A percentile compares a stretch with the other conserved stretches of the same genome.
Conservation (phyloP, 192 early-diverging fungal species). For the Diversispora eburnea region DNA sequence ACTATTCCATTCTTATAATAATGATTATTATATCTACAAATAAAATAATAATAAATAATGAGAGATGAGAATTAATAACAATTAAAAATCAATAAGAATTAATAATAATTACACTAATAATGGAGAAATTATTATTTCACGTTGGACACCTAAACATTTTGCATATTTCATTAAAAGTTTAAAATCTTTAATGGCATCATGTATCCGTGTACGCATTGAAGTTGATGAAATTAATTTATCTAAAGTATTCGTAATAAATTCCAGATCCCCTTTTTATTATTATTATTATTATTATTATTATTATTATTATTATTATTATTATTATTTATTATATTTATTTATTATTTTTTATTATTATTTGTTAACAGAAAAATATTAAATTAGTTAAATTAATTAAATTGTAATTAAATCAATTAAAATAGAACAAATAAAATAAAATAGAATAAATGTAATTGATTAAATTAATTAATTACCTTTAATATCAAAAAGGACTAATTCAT, state of each 20-base stretch:
- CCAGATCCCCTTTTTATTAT: conserved; percentile 40
- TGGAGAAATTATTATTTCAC: conserved; percentile 49
- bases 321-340: too few species aligned
- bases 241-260: conserved; percentile 41
- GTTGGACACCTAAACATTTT: conserved; percentile 48
- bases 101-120: conserved; percentile 45
- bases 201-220: conserved; percentile 39
- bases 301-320: too few species aligned
- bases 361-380: too few species aligned
- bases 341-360: too few species aligned
- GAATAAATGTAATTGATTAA: neutral
- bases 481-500: conserved; percentile 64
- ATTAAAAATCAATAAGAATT: neutral
- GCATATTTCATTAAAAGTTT: conserved; percentile 37
- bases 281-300: too few species aligned
- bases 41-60: neutral
- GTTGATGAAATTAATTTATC: conserved; percentile 43
- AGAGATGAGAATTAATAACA: neutral
- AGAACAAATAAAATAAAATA: too few species aligned
- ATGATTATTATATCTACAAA: conserved; percentile 46
- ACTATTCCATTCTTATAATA: conserved; percentile 58
- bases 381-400: neutral
- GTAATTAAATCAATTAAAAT: neutral
- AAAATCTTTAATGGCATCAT: conserved; percentile 40
- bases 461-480: conserved; percentile 46